A percentile compares a stretch with the other conserved stretches of the same genome.
These are phyloP conservation scores for Colletotrichum trifolii DNA, from an alignment of 2,329 filamentous ascomycete genomes.

Conservation along the genomic window DNA sequence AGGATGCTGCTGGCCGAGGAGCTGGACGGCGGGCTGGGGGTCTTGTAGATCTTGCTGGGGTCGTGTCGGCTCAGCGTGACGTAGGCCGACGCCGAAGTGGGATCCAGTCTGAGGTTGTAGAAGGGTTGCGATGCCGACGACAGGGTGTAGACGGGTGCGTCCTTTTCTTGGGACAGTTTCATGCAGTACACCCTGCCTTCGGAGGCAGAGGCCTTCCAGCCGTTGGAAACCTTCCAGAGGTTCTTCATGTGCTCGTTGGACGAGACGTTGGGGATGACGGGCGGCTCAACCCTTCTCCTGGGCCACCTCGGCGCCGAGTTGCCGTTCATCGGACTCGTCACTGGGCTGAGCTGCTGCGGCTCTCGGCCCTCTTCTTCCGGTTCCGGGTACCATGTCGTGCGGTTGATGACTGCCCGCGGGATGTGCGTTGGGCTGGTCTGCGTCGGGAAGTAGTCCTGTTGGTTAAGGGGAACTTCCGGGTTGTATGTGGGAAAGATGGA, in stretches of 20 bases:
- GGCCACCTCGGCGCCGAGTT: constrained; percentile 42
- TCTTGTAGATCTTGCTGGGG: constrained; percentile 67
- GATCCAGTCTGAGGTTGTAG: constrained; percentile 73
- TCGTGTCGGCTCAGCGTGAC: constrained; percentile 70
- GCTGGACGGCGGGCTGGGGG: constrained; percentile 46
- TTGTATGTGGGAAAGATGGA: constrained; percentile 85
- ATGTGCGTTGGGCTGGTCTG: constrained; percentile 73
- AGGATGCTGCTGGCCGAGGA: constrained; percentile 46
- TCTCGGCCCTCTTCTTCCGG: constrained; percentile 41
- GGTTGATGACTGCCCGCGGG: constrained; percentile 72
- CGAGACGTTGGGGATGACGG: constrained; percentile 60
- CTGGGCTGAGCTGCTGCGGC: constrained; percentile 28
- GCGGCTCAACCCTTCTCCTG: constrained; percentile 49
- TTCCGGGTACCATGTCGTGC: constrained; percentile 67
- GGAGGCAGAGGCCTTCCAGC: constrained; percentile 71
- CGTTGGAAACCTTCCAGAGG: constrained; percentile 77
- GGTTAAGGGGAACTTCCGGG: constrained; percentile 71
- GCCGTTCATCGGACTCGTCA: constrained; percentile 23
- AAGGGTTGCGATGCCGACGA: constrained; percentile 72
- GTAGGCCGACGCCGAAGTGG: constrained; percentile 71
- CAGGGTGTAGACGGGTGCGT: constrained; percentile 75
- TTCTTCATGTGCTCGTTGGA: constrained; percentile 71
- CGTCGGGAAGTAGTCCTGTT: constrained; percentile 77
- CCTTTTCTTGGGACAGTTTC: constrained; percentile 64
- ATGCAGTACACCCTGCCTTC: constrained; percentile 71